Evolutionary conservation across 2,329 filamentous ascomycete genomes (phyloP), one percentile per base, ranked within the genome.

Genomic region (Penicillium corylophilum): DNA sequence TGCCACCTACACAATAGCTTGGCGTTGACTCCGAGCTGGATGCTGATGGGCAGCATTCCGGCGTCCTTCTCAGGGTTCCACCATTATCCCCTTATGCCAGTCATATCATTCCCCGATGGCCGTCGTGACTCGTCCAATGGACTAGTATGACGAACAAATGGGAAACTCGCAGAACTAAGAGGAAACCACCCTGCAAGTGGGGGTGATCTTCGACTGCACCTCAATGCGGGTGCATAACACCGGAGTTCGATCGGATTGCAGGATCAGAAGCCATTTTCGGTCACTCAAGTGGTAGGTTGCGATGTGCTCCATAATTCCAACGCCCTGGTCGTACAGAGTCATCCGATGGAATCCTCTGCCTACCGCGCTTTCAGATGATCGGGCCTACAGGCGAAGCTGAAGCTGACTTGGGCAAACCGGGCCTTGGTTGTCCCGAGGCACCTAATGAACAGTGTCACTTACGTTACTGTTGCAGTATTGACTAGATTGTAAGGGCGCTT

Each of bases 401-500:
- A 41, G 13, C 26, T 44, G n/a, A 28, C 35, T 46, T 24, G 16
- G 13, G 41, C n/a, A 42, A 26, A 33, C 24, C 31, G 13, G 38
- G 9, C 10, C 23, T 8, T 6, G 35, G 16, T 16, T 15, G 23
- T 24, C 31, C 26, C 18, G 18, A 28, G 24, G 26, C 39, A 48
- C 29, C 53, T 40, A 38, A 49, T 29, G 22, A n/a, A 43, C 18
- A 47, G 36, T 38, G 41, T 22, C n/a, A 55, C 39, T 46, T 47
- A 46, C 36, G 50, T 55, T 59, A 55, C 51, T 53, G 51, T 65
- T 62, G 53, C 53, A 61, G 50, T 60, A 28, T 45, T 43, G 48
- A 48, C 56, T 48, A 49, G 36, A 50, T 33, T 35, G 52, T 45
- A 29, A 31, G 50, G 47, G 46, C 53, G 49, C 44, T 51, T 60